Evolutionary conservation across 148 eudicot genomes (phyloP), one percentile per base, ranked within the genome.

Genomic region (Cornus florida): DNA sequence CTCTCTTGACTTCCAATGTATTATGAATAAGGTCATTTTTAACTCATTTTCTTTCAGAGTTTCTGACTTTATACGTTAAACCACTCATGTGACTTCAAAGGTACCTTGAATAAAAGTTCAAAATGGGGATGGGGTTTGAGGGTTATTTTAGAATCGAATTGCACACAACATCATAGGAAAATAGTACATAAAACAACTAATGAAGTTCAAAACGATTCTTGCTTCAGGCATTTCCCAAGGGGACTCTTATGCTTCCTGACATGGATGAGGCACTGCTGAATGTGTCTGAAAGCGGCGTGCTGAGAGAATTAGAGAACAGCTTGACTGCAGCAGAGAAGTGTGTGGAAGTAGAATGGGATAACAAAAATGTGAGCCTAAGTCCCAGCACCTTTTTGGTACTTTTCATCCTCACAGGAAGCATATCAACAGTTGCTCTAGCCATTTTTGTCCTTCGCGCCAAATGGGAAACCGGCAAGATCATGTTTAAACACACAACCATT

Each of bases 141-240:
- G n/a, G n/a, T n/a, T n/a, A n/a, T n/a, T 28, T 28, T 28, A 28
- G 28, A 28, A 28, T 28, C 28, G 28, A 28, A 28, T 28, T 28
- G 0, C 28, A 28, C 28, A 28, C 28, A 28, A 1, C 28, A 28
- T 28, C 28, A 28, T 28, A 28, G 28, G 28, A 28, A 28, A 4
- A 39, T 39, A 6, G 38, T 35, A 35, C 2, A 74, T 19, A 43
- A 31, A 39, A 74, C 9, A 43, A 1, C 31, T 75, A 10, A 64
- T 75, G 53, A 75, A 8, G 1, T 28, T 32, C 17, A 14, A 60
- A 60, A 8, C 56, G 31, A 10, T 48, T 33, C 0, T 46, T 64
- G 17, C 31, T 23, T 33, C 80, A 79, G 83, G 86, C 64, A 39
- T 80, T 83, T 60, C 67, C 74, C n/a, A 83, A 76, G 77, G 86